Evolutionary conservation across 1,139 yeast genomes (phyloP), one percentile per base, ranked within the genome.

Genomic region (Scheffersomyces titani): DNA sequence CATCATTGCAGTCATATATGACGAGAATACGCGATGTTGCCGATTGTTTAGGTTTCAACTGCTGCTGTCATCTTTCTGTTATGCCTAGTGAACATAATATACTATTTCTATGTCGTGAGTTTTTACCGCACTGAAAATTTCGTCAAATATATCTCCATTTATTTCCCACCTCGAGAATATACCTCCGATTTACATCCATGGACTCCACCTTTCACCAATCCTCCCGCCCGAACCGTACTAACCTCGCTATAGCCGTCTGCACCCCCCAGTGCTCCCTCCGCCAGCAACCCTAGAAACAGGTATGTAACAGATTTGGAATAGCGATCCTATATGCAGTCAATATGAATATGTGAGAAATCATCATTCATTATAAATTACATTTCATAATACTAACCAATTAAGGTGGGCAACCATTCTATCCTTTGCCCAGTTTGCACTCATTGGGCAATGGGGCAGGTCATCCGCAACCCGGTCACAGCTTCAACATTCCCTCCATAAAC

Each of bases 241-340:
- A 76, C 77, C 55, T 57, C 56, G 9, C 30, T 55, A 52, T 64
- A 75, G 79, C 62, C 83, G 83, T 65, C 84, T 72, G 66, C 79
- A 76, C 57, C 83, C 85, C 16, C 84, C 86, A 7, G 84, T 82
- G 44, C 78, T 83, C 60, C 86, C 87, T 1, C 86, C 87, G 9
- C 86, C 87, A 11, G 83, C 85, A 19, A 76, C 83, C 49, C 74
- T 82, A 63, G 85, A 81, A 63, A 71, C 83, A 58, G 83, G 83
- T 73, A 76, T 65, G 78, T 77, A 63, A 11, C 40, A 30, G 40
- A 11, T 30, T 30, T 30, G 6, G 40, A 11, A 11, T 30, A 16
- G 16, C 40, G 6, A 22, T 6, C 40, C 16, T 30, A 11, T 30
- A 30, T 30, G 16, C 40, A 30, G 40, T 13, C 16, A 30, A 30